Evolutionary conservation across 1,284 basidiomycete species (phyloP).

Genomic region (Inonotus obliquus): DNA sequence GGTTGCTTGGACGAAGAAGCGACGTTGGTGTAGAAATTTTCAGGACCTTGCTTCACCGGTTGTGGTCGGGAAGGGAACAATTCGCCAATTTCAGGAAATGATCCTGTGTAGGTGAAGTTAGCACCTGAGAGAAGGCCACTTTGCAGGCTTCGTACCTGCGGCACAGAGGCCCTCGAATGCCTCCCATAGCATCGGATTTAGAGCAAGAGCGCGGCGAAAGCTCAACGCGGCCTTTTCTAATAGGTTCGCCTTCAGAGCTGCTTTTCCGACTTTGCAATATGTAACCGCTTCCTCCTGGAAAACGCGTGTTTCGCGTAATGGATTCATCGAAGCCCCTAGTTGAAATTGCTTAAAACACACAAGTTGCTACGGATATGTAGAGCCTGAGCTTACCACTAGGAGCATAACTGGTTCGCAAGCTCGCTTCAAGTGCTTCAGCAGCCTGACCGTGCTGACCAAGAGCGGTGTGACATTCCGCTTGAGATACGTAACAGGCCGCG

Average conservation of each 20-base stretch:
- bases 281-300: constrained; percentile 65
- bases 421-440: constrained; percentile 62
- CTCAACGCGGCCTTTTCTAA: constrained; percentile 65
- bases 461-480: constrained; percentile 69
- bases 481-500: constrained; percentile 73
- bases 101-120: constrained; percentile 37
- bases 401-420: constrained; percentile 38
- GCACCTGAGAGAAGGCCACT: constrained; percentile 20
- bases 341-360: neutral
- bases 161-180: constrained; percentile 87
- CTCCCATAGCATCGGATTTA: constrained; percentile 89
- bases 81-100: constrained; percentile 61
- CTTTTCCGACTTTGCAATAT: constrained; percentile 63
- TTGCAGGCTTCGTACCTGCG: constrained; percentile 53
- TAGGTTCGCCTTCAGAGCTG: constrained; percentile 72
- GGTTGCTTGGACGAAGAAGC: constrained; percentile 35
- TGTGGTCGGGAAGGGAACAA: constrained; percentile 61
- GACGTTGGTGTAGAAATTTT: constrained; percentile 30
- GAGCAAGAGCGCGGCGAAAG: constrained; percentile 67
- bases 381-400: constrained; percentile 42
- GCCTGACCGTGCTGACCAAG: constrained; percentile 71
- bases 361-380: no score
- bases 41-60: constrained; percentile 51
- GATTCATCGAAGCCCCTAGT: neutral
- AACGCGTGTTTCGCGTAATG: constrained; percentile 32